Conservation (phyloP, 108 stramenopile genomes). For the Discostella stelligeroides region DNA sequence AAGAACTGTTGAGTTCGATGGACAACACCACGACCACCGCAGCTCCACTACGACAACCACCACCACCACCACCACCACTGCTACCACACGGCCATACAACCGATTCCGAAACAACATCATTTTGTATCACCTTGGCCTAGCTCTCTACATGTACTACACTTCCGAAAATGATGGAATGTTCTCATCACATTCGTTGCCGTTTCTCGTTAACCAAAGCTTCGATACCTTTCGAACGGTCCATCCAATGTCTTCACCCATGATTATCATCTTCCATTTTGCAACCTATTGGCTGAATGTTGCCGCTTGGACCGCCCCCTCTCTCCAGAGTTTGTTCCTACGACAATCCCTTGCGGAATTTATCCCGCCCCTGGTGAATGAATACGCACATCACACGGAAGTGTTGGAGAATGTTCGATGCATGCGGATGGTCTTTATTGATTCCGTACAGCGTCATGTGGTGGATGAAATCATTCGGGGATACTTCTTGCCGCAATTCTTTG, state of each 20-base stretch:
- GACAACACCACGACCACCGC: too few species aligned
- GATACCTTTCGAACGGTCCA: too few species aligned
- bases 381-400: neutral
- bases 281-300: neutral
- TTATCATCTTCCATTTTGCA: neutral
- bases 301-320: neutral
- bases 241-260: conserved; percentile 1
- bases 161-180: too few species aligned
- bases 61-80: too few species aligned
- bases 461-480: neutral
- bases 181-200: too few species aligned
- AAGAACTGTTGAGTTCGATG: too few species aligned
- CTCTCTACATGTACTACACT: too few species aligned
- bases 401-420: neutral
- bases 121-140: too few species aligned
- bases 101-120: too few species aligned
- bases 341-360: conserved; percentile 1
- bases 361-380: neutral
- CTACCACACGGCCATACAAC: too few species aligned
- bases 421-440: neutral
- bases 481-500: neutral
- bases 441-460: neutral
- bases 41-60: too few species aligned
- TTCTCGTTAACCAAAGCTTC: too few species aligned
- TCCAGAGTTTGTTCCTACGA: conserved; percentile 3